Evolutionary conservation across 306 rosid species (phyloP), one percentile per base, ranked within the genome.

Genomic region (Acacia crassicarpa): DNA sequence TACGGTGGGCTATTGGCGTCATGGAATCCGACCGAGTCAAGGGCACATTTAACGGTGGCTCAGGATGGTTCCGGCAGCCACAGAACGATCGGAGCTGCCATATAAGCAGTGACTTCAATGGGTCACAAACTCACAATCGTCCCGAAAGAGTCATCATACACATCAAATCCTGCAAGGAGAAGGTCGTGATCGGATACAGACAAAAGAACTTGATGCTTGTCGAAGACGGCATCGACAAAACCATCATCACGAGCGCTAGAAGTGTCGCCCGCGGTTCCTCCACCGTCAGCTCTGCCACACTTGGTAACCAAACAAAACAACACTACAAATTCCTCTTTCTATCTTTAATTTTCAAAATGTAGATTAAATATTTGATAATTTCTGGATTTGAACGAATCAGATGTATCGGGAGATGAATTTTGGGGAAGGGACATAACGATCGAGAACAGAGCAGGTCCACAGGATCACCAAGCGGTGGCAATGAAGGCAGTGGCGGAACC

Each of bases 381-480:
- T 14, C 68, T 62, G 8, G 15, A 59, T 61, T 12, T 67, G 45
- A 68, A 73, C 69, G 84, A 59, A 10, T 13, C 67, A 91, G 94
- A 91, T 70, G 90, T 91, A 62, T 87, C 89, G 0, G 93, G 96
- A 7, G 98, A 92, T 83, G 97, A 91, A 10, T 92, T 94, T 35
- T 94, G 91, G 97, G 96, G 91, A 8, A 83, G 90, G 49, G 93
- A 91, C 68, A 84, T 94, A 58, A 87, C 93, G 23, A 89, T 92
- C 38, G 94, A 91, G 89, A 94, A 94, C 93, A 89, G 84, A 3
- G 93, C 92, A 16, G 92, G 93, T 0, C 94, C 94, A 2, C 77
- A 80, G 1, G 90, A 85, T 78, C 90, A 91, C 35, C 93, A 94
- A 69, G 94, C 92, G 9, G 93, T 94, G 80, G 93, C 97, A 10